These are phyloP conservation scores for Coprinopsis strossmayeri DNA, from an alignment of 768 basidiomycete species.

Conservation along the genomic window DNA sequence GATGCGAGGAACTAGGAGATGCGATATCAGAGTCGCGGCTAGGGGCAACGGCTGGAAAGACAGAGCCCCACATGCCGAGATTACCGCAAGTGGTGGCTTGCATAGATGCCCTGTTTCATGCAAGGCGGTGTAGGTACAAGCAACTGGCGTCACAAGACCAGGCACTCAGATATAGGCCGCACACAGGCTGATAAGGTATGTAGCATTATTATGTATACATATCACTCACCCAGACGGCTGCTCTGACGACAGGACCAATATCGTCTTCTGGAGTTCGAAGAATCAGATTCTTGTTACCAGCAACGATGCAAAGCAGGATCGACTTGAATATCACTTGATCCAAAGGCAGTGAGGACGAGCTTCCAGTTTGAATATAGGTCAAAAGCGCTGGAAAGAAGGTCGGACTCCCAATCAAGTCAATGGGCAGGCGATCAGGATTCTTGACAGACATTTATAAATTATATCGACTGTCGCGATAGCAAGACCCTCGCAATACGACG, in stretches of 20 bases:
- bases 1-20: constrained; percentile 18
- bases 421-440: constrained; percentile 17
- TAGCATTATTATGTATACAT: not conserved
- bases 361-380: constrained; percentile 35
- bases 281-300: constrained; percentile 58
- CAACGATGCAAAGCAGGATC: constrained; percentile 56
- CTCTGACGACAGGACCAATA: constrained; percentile 47
- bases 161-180: too few relatives aligned
- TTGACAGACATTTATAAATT: not conserved
- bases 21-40: not conserved
- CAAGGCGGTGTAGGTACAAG: not conserved
- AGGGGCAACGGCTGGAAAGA: not conserved
- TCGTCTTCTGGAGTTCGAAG: constrained; percentile 64
- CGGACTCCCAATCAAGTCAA: constrained; percentile 34
- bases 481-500: not conserved
- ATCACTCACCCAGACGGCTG: constrained; percentile 49
- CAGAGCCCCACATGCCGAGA: not conserved
- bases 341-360: constrained; percentile 38
- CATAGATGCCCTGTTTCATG: too few relatives aligned
- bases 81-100: too few relatives aligned
- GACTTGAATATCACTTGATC: constrained; percentile 62
- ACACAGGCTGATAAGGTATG: not conserved
- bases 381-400: constrained; percentile 46
- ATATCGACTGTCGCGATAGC: not conserved
- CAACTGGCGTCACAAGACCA: not conserved